These are phyloP conservation scores for Nitzschia inconspicua DNA, from an alignment of 108 stramenopile species.

Conservation along the genomic window DNA sequence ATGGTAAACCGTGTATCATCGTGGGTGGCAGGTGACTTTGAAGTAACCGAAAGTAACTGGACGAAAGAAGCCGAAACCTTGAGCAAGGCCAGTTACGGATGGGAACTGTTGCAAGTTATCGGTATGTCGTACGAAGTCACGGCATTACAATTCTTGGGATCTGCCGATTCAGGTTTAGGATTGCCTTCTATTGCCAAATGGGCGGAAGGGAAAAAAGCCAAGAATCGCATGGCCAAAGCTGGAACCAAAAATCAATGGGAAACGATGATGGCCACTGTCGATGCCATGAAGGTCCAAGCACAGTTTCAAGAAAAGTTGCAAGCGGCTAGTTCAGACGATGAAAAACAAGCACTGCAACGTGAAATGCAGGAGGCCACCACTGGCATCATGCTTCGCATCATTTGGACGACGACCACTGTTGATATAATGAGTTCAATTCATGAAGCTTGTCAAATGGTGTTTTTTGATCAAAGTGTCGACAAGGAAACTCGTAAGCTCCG, in stretches of 20 bases:
- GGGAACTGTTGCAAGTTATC: slow-evolving; percentile 55
- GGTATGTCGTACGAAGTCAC: slow-evolving; percentile 59
- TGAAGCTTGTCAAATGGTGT: slow-evolving; percentile 61
- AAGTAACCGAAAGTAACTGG: slow-evolving; percentile 44
- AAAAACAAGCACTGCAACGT: slow-evolving; percentile 28
- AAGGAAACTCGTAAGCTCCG: slow-evolving; percentile 50
- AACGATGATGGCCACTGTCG: slow-evolving; percentile 40
- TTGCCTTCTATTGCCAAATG: slow-evolving; percentile 66
- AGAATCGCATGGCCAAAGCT: slow-evolving; percentile 24
- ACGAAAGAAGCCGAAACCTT: slow-evolving; percentile 44
- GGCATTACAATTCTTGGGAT: slow-evolving; percentile 63
- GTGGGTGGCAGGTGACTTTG: slow-evolving; percentile 53
- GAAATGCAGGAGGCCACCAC: slow-evolving; percentile 47
- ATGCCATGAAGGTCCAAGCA: slow-evolving; percentile 43
- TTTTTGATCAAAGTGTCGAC: slow-evolving; percentile 65
- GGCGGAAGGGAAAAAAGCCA: slow-evolving; percentile 58
- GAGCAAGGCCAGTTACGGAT: slow-evolving; percentile 52
- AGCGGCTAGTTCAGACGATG: slow-evolving; percentile 53
- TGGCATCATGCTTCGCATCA: slow-evolving; percentile 37
- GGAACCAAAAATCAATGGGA: slow-evolving; percentile 42
- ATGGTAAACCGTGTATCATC: slow-evolving; percentile 51
- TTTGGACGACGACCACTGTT: slow-evolving; percentile 70
- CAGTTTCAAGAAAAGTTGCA: slow-evolving; percentile 50
- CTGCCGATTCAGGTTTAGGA: slow-evolving; percentile 64
- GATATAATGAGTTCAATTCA: slow-evolving; percentile 70